These are phyloP conservation scores for Leishmania major DNA, from an alignment of 208 protist species.

Conservation along the genomic window DNA sequence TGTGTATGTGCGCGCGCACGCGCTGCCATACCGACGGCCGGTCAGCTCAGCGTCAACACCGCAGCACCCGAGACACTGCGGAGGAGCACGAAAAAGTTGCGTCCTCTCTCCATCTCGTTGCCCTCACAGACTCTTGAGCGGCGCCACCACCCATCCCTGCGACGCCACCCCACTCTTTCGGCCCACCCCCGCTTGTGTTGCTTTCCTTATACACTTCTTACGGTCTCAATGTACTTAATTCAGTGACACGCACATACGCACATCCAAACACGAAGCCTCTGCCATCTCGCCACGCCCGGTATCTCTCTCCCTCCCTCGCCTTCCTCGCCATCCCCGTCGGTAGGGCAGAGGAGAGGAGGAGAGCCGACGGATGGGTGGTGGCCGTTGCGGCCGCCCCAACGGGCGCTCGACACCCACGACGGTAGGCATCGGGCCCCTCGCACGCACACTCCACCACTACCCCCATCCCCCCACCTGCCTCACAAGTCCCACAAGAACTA, in stretches of 20 bases:
- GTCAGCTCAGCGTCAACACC: background rate
- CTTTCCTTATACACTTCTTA: background rate
- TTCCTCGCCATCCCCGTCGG: background rate
- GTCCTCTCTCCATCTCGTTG: background rate
- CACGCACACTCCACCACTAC: background rate
- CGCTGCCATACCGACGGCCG: background rate
- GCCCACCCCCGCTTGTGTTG: background rate
- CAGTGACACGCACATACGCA: constrained; percentile 3
- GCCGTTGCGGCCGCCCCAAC: background rate
- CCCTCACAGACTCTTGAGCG: too few species aligned
- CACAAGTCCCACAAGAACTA: too few species aligned
- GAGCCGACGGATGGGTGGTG: background rate
- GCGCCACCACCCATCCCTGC: too few species aligned
- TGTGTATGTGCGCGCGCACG: background rate
- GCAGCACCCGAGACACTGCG: background rate
- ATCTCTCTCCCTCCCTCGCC: background rate
- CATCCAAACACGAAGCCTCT: background rate
- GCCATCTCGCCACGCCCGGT: background rate
- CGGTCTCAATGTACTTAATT: background rate
- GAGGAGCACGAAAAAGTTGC: background rate
- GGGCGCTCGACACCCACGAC: background rate
- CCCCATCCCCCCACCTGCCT: too few species aligned
- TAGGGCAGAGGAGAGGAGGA: background rate
- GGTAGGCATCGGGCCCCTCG: background rate
- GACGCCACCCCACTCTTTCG: background rate